phyloP scores from a whole-genome alignment of 768 basidiomycete species.

The Exsudoporus frostii region DNA sequence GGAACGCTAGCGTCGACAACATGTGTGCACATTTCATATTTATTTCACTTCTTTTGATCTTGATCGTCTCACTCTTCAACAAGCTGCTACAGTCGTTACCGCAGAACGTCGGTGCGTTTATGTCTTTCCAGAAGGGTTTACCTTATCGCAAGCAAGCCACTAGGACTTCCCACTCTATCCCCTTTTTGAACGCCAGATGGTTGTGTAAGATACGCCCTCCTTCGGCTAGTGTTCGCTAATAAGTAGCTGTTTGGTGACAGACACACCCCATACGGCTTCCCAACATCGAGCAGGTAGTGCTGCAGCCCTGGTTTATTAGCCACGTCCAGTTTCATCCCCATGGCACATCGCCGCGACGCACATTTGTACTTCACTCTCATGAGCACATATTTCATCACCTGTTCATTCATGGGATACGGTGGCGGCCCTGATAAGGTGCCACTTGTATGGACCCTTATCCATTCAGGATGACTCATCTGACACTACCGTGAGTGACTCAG shows the following conservation, averaged over 20 bases:
- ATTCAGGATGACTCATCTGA: background rate
- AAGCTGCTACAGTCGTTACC: background rate
- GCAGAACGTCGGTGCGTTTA: background rate
- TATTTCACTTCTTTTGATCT: conserved; percentile 2
- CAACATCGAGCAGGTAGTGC: background rate
- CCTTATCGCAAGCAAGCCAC: background rate
- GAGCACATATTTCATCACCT: background rate
- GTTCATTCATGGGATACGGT: background rate
- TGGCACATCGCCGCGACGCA: background rate
- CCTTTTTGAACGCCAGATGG: background rate
- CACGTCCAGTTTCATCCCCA: background rate
- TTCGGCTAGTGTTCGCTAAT: conserved; percentile 1
- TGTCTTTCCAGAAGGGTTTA: background rate
- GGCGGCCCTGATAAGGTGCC: background rate
- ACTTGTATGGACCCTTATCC: background rate
- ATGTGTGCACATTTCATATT: background rate
- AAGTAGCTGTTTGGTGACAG: background rate
- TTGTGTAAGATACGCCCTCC: background rate
- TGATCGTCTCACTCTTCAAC: conserved; percentile 1
- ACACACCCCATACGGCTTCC: background rate
- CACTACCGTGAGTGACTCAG: background rate
- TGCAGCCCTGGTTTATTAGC: background rate
- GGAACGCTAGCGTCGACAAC: background rate
- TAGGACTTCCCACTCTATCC: conserved; percentile 2
- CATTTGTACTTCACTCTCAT: background rate